Percentiles rank a stretch among this genome's conserved stretches.
These are phyloP conservation scores for Sphaerulina musiva DNA, from an alignment of 2,329 filamentous ascomycete species.

Conservation along the genomic window DNA sequence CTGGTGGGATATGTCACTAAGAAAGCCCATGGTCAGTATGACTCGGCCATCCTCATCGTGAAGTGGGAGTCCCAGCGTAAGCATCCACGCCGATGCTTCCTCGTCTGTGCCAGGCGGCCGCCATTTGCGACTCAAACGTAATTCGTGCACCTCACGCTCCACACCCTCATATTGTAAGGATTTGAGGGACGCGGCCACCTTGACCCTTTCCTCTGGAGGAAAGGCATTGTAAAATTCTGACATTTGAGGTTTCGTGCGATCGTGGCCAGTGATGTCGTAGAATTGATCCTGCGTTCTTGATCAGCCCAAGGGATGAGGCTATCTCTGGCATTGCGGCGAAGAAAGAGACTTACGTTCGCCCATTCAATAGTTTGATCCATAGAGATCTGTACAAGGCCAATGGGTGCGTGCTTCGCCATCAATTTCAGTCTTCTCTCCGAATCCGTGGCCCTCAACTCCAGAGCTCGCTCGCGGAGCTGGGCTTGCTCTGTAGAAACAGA, in stretches of 20 bases:
- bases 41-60: slow-evolving; percentile 17
- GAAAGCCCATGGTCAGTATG: slow-evolving; percentile 20
- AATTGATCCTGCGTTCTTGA: slow-evolving; percentile 21
- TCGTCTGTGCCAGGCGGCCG: slow-evolving; percentile 11
- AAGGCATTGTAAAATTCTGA: neutral
- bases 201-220: neutral
- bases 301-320: too few species aligned
- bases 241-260: slow-evolving; percentile 11
- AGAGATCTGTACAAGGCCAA: slow-evolving; percentile 35
- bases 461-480: slow-evolving; percentile 9
- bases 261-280: slow-evolving; percentile 23
- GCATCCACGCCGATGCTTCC: slow-evolving; percentile 15
- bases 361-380: slow-evolving; percentile 34
- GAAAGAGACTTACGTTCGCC: slow-evolving; percentile 26
- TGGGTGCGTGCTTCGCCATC: slow-evolving; percentile 36
- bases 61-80: slow-evolving; percentile 17
- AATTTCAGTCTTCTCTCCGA: slow-evolving; percentile 35
- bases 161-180: slow-evolving; percentile 8
- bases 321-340: too few species aligned
- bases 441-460: slow-evolving; percentile 16
- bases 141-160: slow-evolving; percentile 10
- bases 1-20: slow-evolving; percentile 27
- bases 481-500: slow-evolving; percentile 9
- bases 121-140: slow-evolving; percentile 17
- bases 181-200: neutral